phyloP scores from a whole-genome alignment of 805 yeast genomes.

The Kuraishia ogatae region DNA sequence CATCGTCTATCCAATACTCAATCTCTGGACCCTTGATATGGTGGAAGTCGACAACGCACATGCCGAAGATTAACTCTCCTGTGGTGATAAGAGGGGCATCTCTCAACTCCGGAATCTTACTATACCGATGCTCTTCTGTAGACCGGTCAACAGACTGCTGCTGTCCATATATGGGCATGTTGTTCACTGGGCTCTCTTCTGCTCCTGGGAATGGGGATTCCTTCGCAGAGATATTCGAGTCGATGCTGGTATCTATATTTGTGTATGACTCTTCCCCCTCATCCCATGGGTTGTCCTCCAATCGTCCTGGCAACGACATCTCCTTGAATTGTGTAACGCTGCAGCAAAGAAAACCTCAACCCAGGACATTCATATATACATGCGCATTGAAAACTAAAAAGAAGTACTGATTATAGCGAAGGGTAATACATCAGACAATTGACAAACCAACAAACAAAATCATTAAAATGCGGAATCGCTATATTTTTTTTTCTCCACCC shows the following conservation, averaged over 20 bases:
- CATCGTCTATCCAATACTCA: conserved; percentile 71
- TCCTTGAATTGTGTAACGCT: not conserved
- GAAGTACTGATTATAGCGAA: too few species aligned
- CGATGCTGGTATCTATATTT: not conserved
- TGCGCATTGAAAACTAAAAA: too few species aligned
- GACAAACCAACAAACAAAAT: too few species aligned
- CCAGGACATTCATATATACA: not conserved
- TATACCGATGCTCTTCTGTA: not conserved
- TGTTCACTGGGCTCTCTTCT: too few species aligned
- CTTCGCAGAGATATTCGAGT: not conserved
- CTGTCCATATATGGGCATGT: not conserved
- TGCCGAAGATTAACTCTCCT: conserved; percentile 52
- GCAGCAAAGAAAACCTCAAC: not conserved
- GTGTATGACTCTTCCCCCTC: not conserved
- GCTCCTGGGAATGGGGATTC: not conserved
- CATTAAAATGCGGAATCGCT: too few species aligned
- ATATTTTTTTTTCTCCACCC: too few species aligned
- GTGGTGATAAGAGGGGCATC: not conserved
- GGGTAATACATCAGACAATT: too few species aligned
- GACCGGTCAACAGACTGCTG: not conserved
- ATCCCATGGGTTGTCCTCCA: not conserved
- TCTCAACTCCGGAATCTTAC: not conserved
- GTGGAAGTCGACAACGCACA: conserved; percentile 88
- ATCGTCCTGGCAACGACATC: not conserved
- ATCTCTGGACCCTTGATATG: conserved; percentile 91